Evolutionary conservation across 176 grass and related monocot species (phyloP).

Genomic region (Oryza meyeriana): DNA sequence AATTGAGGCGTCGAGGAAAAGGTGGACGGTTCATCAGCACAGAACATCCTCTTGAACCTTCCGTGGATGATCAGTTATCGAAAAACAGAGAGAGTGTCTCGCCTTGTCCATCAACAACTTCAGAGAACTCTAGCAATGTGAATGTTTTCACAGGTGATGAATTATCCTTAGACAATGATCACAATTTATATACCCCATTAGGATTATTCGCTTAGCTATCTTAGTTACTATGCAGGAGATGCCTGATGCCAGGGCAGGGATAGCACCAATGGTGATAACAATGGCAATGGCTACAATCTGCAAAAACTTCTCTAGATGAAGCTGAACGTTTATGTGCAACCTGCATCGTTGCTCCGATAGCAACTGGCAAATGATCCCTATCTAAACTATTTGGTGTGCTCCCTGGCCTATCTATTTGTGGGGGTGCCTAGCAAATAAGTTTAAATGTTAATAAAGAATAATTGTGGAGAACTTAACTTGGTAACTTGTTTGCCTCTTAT

Average conservation of each 20-base stretch:
- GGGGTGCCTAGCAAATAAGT: background rate
- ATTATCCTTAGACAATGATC: background rate
- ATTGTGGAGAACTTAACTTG: background rate
- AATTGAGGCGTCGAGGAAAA: background rate
- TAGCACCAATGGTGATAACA: background rate
- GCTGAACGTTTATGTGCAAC: background rate
- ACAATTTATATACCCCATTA: background rate
- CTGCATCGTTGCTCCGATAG: background rate
- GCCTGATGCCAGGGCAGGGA: no score
- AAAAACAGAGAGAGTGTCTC: background rate
- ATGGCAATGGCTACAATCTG: background rate
- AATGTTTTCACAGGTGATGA: background rate
- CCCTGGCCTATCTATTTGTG: background rate
- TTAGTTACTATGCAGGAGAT: background rate
- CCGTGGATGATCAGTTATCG: background rate
- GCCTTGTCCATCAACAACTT: background rate
- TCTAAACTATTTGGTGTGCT: background rate
- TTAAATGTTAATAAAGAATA: background rate
- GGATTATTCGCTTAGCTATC: background rate
- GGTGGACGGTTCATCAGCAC: background rate
- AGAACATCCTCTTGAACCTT: background rate
- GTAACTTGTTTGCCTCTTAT: background rate
- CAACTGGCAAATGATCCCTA: background rate
- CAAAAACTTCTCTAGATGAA: background rate
- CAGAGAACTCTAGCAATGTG: background rate